These are phyloP conservation scores for Coprinellus micaceus DNA, from an alignment of 768 basidiomycete genomes.

Conservation along the genomic window DNA sequence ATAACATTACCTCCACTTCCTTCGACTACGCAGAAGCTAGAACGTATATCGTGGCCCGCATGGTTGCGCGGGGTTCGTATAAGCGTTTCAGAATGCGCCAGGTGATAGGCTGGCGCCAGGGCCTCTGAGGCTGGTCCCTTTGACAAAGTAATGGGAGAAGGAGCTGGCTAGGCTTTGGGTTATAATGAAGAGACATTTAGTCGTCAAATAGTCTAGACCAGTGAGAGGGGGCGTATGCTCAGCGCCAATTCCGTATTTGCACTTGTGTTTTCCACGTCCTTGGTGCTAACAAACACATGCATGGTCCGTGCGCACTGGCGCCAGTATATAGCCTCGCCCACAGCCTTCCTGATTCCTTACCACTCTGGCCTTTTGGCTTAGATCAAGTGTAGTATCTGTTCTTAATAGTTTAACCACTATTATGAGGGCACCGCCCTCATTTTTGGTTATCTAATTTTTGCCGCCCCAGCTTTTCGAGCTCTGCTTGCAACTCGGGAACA, in stretches of 20 bases:
- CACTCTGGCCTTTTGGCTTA: slow-evolving; percentile 96
- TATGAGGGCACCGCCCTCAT: slow-evolving; percentile 53
- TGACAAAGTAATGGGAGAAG: too few species aligned
- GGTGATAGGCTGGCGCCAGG: too few species aligned
- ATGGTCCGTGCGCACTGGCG: slow-evolving; percentile 34
- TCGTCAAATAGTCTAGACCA: too few species aligned
- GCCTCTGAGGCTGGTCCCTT: too few species aligned
- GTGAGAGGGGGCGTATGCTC: not conserved
- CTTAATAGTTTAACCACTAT: slow-evolving; percentile 79
- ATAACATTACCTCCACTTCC: too few species aligned
- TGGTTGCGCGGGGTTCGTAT: too few species aligned
- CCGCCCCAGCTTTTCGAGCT: slow-evolving; percentile 48
- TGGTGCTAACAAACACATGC: not conserved
- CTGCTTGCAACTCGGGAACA: slow-evolving; percentile 55
- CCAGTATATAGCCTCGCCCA: slow-evolving; percentile 24
- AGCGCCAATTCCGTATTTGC: not conserved
- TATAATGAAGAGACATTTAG: too few species aligned
- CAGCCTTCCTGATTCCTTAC: slow-evolving; percentile 41
- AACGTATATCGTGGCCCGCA: too few species aligned
- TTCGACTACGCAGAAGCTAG: too few species aligned
- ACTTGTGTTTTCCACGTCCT: not conserved
- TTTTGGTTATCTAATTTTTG: slow-evolving; percentile 57
- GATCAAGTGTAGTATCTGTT: slow-evolving; percentile 98
- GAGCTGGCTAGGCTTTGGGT: too few species aligned
- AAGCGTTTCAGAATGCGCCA: too few species aligned